Base-by-base conservation (phyloP, 225 moss, liverwort and hornwort species). In the Thuidium tamariscinum region DNA sequence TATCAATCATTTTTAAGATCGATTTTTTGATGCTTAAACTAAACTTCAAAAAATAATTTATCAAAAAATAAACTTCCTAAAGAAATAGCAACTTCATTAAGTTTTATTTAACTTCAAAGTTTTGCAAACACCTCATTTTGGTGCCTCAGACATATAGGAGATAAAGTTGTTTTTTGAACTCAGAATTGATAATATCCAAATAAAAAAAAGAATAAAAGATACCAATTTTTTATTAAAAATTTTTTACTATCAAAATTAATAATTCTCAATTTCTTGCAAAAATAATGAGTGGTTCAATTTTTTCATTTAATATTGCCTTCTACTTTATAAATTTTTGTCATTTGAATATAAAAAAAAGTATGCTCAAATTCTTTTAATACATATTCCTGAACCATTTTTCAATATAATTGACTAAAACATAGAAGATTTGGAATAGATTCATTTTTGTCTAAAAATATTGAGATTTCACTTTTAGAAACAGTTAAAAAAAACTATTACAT, bases 141-240 rank as follows among this genome's bases (percentile, higher is more conserved):
- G n/a, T n/a, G n/a, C n/a, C n/a, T n/a, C n/a, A n/a, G n/a, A n/a
- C n/a, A n/a, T n/a, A n/a, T n/a, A n/a, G n/a, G n/a, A n/a, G n/a
- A n/a, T n/a, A n/a, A n/a, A 11, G 6, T 66, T 0, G 0, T 36
- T 66, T 67, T 37, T 37, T 22, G 13, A 37, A 66, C 1, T 66
- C 21, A 36, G 34, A 19, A 18, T 64, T 64, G 34, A 18, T 5
- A 34, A 0, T 5, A 4, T 64, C 11, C 6, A 36, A 36, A 36
- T 20, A 5, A 3, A 36, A 20, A n/a, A n/a, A 36, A 20, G 20
- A n/a, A 65, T 9, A 17, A 3, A 18, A 0, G 0, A 20, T 65
- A n/a, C 0, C 2, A n/a, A n/a, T 10, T n/a, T 3, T n/a, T 65
- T n/a, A n/a, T 2, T 3, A n/a, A 6, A 20, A 19, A 0, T n/a